A percentile compares a stretch with the other conserved stretches of the same genome.
phyloP scores from a whole-genome alignment of 2,329 filamentous ascomycete genomes.

The Colletotrichum theobromicola region DNA sequence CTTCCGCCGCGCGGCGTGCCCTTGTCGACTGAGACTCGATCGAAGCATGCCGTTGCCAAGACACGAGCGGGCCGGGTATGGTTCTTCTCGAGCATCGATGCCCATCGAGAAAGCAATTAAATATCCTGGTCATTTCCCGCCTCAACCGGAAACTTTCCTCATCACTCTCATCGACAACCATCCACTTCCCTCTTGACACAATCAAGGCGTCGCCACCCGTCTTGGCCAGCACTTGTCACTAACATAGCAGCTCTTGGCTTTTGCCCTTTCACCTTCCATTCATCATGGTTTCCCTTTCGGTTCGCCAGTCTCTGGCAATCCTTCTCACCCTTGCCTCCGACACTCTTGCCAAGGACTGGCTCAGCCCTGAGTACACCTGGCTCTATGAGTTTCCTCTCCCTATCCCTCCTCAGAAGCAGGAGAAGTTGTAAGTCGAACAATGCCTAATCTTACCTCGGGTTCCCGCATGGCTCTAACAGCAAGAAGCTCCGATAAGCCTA shows the following conservation, averaged over 20 bases:
- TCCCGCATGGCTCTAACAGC: background rate
- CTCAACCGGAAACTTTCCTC: background rate
- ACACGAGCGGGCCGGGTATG: background rate
- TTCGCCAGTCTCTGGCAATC: constrained; percentile 17
- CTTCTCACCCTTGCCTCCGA: constrained; percentile 13
- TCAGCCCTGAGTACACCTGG: constrained; percentile 17
- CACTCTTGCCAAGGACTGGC: constrained; percentile 19
- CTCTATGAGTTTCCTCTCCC: constrained; percentile 19
- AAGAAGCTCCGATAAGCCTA: constrained; percentile 13
- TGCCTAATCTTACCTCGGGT: background rate
- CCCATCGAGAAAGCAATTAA: background rate
- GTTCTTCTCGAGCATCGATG: background rate
- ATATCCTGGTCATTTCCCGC: background rate
- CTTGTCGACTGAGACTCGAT: background rate
- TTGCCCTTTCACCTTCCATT: background rate
- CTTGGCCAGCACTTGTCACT: constrained; percentile 7
- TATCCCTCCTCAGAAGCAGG: constrained; percentile 43
- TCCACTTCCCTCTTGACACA: background rate
- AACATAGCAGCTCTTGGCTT: background rate
- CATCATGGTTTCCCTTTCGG: constrained; percentile 13
- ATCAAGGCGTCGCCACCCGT: constrained; percentile 9
- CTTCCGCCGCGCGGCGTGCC: background rate
- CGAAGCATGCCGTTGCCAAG: background rate
- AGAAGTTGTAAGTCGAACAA: constrained; percentile 36
- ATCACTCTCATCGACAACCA: constrained; percentile 1